These are phyloP conservation scores for Westerdykella ornata DNA, from an alignment of 2,329 filamentous ascomycete genomes.

Conservation along the genomic window DNA sequence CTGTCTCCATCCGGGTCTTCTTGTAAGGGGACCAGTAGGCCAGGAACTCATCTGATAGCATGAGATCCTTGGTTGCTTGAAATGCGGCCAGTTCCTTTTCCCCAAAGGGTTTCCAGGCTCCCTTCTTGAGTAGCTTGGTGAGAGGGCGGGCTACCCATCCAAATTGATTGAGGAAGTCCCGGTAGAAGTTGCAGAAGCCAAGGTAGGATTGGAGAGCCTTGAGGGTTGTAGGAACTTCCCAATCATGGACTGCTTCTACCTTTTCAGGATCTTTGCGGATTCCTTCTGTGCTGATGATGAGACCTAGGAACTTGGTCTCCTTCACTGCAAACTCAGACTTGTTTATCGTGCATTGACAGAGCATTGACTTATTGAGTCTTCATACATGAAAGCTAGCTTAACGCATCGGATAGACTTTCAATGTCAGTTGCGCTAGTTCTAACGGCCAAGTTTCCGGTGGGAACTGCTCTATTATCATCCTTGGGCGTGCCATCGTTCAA, in stretches of 20 bases:
- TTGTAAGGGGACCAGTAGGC: constrained; percentile 6
- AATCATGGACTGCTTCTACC: constrained; percentile 14
- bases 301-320: constrained; percentile 5
- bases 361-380: too few relatives aligned
- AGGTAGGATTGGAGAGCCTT: constrained; percentile 22
- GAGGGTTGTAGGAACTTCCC: constrained; percentile 11
- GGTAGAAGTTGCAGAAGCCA: constrained; percentile 33
- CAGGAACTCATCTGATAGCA: neutral
- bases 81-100: neutral
- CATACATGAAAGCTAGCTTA: too few relatives aligned
- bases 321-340: constrained; percentile 7
- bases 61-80: neutral
- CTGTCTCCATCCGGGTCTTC: constrained; percentile 1
- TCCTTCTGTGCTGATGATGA: constrained; percentile 1
- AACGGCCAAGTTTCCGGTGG: too few relatives aligned
- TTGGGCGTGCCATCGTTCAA: too few relatives aligned
- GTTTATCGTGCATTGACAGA: too few relatives aligned
- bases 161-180: constrained; percentile 21
- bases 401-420: too few relatives aligned
- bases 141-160: neutral
- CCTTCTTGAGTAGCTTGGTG: constrained; percentile 1
- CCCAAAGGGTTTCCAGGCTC: constrained; percentile 7
- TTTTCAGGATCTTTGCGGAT: constrained; percentile 5
- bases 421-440: too few relatives aligned
- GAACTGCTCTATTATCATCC: too few relatives aligned